Conservation (phyloP, 148 eudicot genomes). For the Rhododendron vialii region DNA sequence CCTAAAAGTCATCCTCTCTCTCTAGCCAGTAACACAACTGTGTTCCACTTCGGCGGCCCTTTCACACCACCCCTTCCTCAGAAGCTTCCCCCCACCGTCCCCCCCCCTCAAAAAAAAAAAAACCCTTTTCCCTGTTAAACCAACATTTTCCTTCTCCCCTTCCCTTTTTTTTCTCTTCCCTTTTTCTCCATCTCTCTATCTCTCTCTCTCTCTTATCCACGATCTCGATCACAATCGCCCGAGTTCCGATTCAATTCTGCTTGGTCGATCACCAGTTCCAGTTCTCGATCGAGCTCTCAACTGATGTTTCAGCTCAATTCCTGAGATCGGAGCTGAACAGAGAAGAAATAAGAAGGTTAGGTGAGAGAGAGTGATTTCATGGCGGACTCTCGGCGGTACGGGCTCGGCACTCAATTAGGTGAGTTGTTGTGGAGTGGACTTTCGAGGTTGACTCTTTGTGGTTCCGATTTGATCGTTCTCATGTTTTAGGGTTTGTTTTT, state of each 20-base stretch:
- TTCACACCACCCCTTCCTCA: background rate
- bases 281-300: background rate
- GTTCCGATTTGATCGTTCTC: background rate
- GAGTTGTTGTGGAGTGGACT: background rate
- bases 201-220: background rate
- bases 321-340: background rate
- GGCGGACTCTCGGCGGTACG: constrained; percentile 21
- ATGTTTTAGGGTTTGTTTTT: background rate
- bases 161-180: background rate
- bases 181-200: too few species aligned
- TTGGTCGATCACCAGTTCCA: background rate
- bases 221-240: background rate
- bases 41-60: constrained; percentile 11
- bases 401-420: constrained; percentile 17
- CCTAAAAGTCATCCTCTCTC: background rate
- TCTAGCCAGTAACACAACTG: background rate
- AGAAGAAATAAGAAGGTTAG: background rate
- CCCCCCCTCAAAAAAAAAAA: too few species aligned
- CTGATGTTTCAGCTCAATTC: background rate
- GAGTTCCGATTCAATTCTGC: background rate
- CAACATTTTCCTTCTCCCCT: background rate
- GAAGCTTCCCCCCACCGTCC: background rate
- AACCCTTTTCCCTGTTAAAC: background rate
- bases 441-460: background rate
- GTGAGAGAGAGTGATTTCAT: constrained; percentile 1